Evolutionary conservation across 192 early-diverging fungal genomes (phyloP).

Genomic region (Cladochytrium replicatum): DNA sequence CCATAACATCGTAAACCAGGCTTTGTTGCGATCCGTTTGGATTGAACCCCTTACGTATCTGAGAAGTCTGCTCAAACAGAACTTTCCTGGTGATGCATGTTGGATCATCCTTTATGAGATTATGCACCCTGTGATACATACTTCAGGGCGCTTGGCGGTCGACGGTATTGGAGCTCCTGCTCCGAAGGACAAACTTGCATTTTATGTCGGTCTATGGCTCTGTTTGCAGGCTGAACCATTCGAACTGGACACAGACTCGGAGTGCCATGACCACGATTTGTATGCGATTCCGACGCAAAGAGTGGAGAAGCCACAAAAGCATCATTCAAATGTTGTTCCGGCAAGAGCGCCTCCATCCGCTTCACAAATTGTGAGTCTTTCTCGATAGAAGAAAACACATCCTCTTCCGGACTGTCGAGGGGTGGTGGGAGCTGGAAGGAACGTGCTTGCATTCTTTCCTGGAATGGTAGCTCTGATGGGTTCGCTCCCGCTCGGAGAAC

Average conservation of each 20-base stretch:
- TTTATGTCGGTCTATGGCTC: slow-evolving; percentile 4
- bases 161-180: slow-evolving; percentile 10
- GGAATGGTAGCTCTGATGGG: slow-evolving; percentile 32
- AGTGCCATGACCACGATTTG: too few species aligned
- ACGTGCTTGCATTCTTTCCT: not conserved
- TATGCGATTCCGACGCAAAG: too few species aligned
- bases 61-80: slow-evolving; percentile 41
- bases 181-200: not conserved
- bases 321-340: slow-evolving; percentile 11
- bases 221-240: slow-evolving; percentile 6
- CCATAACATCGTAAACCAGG: slow-evolving; percentile 40
- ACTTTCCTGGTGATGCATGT: slow-evolving; percentile 19
- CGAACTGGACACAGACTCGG: not conserved
- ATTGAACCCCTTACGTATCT: slow-evolving; percentile 17
- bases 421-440: slow-evolving; percentile 23
- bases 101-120: slow-evolving; percentile 8
- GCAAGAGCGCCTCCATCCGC: slow-evolving; percentile 8
- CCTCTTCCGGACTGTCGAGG: slow-evolving; percentile 1
- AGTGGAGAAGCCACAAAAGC: too few species aligned
- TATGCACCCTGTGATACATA: slow-evolving; percentile 14
- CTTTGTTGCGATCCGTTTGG: slow-evolving; percentile 8
- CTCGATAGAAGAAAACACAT: not conserved
- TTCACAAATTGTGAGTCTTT: not conserved
- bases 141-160: slow-evolving; percentile 3
- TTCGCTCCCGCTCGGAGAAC: slow-evolving; percentile 28